phyloP scores from a whole-genome alignment of 306 rosid species.

The Trifolium subterraneum region DNA sequence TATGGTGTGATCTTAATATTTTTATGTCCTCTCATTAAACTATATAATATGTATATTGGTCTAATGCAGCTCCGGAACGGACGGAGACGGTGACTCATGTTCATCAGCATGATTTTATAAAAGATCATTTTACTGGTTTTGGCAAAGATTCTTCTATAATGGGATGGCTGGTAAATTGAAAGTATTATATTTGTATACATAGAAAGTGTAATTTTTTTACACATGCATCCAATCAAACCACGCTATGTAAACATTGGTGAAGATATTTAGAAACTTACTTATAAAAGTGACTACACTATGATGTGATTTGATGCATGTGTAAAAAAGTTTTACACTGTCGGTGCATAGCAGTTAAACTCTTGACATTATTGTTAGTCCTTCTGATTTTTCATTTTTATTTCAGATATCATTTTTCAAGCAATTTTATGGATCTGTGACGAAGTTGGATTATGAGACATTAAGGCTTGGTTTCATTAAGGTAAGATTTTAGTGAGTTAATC shows the following conservation, averaged over 20 bases:
- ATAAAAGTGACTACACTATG: too few species aligned
- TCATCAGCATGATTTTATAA: slow-evolving; percentile 72
- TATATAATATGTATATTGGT: slow-evolving; percentile 38
- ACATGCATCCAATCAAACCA: too few species aligned
- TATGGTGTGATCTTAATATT: not conserved
- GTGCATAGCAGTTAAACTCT: too few species aligned
- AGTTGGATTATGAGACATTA: slow-evolving; percentile 70
- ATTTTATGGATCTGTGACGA: slow-evolving; percentile 83
- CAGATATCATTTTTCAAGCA: slow-evolving; percentile 84
- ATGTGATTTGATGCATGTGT: too few species aligned
- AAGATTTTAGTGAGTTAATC: slow-evolving; percentile 32
- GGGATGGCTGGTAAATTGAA: slow-evolving; percentile 78
- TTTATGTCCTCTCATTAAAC: not conserved
- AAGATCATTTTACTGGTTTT: slow-evolving; percentile 63
- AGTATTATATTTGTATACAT: not conserved
- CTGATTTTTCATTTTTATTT: slow-evolving; percentile 10
- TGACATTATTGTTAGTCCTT: not conserved
- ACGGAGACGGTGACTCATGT: slow-evolving; percentile 55
- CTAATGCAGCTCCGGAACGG: slow-evolving; percentile 56
- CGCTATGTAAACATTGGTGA: too few species aligned
- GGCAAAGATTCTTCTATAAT: slow-evolving; percentile 61
- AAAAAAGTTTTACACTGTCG: too few species aligned
- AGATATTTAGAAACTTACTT: too few species aligned
- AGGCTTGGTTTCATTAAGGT: slow-evolving; percentile 87
- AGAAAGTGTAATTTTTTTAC: too few species aligned